Base-by-base conservation (phyloP, 1,139 yeast species). In the Sugiyamaella japonica region DNA sequence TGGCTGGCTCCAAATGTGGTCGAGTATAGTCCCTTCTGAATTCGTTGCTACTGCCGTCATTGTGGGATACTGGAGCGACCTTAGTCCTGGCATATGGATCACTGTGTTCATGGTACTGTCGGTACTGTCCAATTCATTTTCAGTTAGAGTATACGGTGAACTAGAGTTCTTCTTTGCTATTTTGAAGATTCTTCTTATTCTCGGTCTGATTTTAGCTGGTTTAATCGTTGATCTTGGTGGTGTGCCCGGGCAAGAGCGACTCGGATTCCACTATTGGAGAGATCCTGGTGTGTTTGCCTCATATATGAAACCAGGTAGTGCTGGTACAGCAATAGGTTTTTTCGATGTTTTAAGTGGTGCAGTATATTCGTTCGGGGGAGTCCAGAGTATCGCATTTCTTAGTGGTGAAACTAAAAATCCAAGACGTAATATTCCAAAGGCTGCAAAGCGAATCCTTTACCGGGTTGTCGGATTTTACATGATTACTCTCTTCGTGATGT, bases 351-450 rank as follows among this genome's bases (percentile, higher is more conserved):
- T 90, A 65, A 89, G 89, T 52, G 81, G 85, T 29, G 95, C 96
- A 29, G 95, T 96, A 6, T 90, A 89, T 71, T 83, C 96, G 2
- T 86, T 87, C 65, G 90, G 91, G 52, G 95, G 95, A 64, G 81
- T 86, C 52, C 96, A 88, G 72, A 77, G 86, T 66, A 85, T 86
- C 56, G 93, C 95, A 54, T 75, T 89, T 59, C 90, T 95, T 15
- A 89, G 95, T 38, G 89, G 95, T 13, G 96, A 89, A 72, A 83
- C 95, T 46, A 76, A 76, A 46, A 83, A 86, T 69, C 96, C 96
- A 53, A 76, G 86, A 69, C 77, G 76, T 64, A 74, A 86, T 7
- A 76, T 86, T 52, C 89, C 91, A 54, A 73, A 75, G 57, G 89
- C 90, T 36, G 81, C 82, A 59, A 85, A 84, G 68, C 89, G 84